Base-by-base conservation (phyloP, 2,329 filamentous ascomycete genomes). In the Knufia petricola region DNA sequence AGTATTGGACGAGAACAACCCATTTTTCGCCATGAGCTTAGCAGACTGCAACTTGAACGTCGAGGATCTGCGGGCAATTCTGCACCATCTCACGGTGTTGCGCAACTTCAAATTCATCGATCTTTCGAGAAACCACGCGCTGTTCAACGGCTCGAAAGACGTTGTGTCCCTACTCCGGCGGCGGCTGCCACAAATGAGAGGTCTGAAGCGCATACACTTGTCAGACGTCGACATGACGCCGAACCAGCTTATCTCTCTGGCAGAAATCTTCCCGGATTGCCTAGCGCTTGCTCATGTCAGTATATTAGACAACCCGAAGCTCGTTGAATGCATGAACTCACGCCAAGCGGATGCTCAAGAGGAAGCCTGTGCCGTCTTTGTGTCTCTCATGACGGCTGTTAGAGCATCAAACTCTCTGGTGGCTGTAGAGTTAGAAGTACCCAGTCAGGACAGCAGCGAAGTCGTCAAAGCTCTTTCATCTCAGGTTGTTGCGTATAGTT, bases 311-410 rank as follows among this genome's bases (percentile, higher is more conserved):
- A 98, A 98, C 59, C 74, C 80, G 0, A 75, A 81, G 52, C 70
- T 95, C 3, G 72, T 77, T 19, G 77, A 76, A 40, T 75, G 95
- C 20, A 83, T 87, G 3, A 77, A 80, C 52, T 85, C 87, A 0
- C 84, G 75, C 44, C 85, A 86, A 4, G 87, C 92, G 58, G 81
- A 81, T 49, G 76, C 75, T 1, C 87, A 95, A 64, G 90, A 96
- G 66, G 90, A 96, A 66, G 90, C 92, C 1, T 95, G 87, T 59
- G 92, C 92, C 1, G 69, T 96, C 4, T 96, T 94, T 63, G 88
- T 92, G 1, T 95, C 89, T 1, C 74, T 96, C 17, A 83, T 95
- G 69, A 85, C 88, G 3, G 90, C 90, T 0, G 84, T 87, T 1
- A 81, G 89, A 46, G 78, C 95, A 0, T 95, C 88, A 1, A 78